Base-by-base conservation (phyloP, 495 filamentous ascomycete genomes). In the Talaromyces wortmannii region DNA sequence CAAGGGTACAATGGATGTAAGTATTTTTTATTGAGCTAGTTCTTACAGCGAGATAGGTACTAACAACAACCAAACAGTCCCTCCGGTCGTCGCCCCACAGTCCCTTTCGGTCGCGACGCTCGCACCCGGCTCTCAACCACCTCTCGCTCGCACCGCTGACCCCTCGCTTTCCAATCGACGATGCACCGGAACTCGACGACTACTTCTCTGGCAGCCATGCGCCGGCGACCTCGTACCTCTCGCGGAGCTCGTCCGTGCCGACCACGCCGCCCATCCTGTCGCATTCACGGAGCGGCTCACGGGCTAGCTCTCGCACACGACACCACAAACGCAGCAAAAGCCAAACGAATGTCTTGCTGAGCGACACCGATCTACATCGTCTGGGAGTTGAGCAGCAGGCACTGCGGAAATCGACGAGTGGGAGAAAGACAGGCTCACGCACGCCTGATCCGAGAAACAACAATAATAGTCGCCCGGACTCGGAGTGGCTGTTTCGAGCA, bases 401-500 rank as follows among this genome's bases (percentile, higher is more conserved):
- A 44, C 48, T 60, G 33, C 53, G 61, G 50, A 56, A 64, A 32
- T 52, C 59, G 7, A 7, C 15, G n/a, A 33, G 49, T 17, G 36
- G 18, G 53, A 63, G 40, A 58, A 55, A 47, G 64, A 62, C 51
- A 56, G 55, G 17, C 7, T 47, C 31, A 1, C 53, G 42, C 55
- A 45, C 30, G 48, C 52, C 4, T n/a, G 31, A 12, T 32, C 32
- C 31, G 49, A 13, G 12, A 40, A 46, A n/a, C 23, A 23, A 4
- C 4, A 23, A 23, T 23, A 53, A 30, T 46, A 55, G 12, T 7
- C 53, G 17, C 11, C 65, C 62, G 36, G 81, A 87, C 53, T 77
- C 78, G 17, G 86, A 90, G 71, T 92, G 88, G 87, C 77, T 94
- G 56, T 77, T 88, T 15, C 84, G 86, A 48, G 81, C 87, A 3